Evolutionary conservation across 129 eudicot genomes (phyloP), one percentile per base, ranked within the genome.

Genomic region (Flaveria sonorensis): DNA sequence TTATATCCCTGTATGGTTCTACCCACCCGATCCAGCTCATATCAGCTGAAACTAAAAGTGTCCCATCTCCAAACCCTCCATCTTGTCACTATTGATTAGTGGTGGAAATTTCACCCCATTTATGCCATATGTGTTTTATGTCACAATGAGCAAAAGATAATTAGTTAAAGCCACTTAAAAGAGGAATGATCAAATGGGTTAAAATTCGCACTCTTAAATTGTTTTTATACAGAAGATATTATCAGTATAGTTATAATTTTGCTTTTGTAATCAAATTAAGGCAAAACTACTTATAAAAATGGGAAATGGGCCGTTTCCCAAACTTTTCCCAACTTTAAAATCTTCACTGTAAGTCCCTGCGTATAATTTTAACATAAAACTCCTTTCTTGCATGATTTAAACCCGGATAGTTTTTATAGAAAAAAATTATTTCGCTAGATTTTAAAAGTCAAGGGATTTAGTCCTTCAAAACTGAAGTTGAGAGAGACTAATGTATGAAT

Each of bases 141-240:
- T 26, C 68, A 6, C 30, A 15, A 0, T 8, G 68, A 8, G 11
- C 43, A 62, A 28, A 28, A 14, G 30, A 62, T 6, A 28, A 15
- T 28, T 26, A 28, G 45, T 28, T 14, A 62, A 36, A 36, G 40
- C 40, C 40, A 36, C 7, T 36, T 36, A 36, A 28, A 60, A 12
- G 66, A 60, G 68, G 68, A 62, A 15, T 7, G 1, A 11, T 63
- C 69, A 63, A 63, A 63, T 63, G 69, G 12, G 69, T 13, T 30
- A 32, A 30, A 63, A 28, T 21, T 15, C 10, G 23, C 46, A 4
- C 20, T 15, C 1, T 19, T 14, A 28, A 62, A 62, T 30, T 11
- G 36, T 59, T 13, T 53, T 28, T 62, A 13, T 12, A 13, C 11
- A 26, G 15, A 62, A 59, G 13, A 14, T 16, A 5, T 62, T 62